A percentile compares a stretch with the other conserved stretches of the same genome.
Evolutionary conservation across 176 grass and related monocot genomes (phyloP).

Genomic region (Oryza meyeriana): DNA sequence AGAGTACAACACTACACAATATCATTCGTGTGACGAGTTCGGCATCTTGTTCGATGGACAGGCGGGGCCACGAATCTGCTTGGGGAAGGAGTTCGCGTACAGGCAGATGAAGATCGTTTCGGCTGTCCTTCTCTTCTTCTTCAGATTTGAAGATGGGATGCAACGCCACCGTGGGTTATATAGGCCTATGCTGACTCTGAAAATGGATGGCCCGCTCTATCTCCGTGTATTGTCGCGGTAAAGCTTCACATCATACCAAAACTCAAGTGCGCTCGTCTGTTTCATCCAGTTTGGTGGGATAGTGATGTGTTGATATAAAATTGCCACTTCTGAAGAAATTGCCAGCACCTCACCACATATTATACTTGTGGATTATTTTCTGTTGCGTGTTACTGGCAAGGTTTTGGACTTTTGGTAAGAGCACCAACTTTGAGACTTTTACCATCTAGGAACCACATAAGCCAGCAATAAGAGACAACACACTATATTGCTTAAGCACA

Average conservation of each 20-base stretch:
- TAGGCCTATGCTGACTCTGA: constrained; percentile 52
- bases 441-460: no score
- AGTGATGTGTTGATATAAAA: not conserved
- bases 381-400: no score
- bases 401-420: no score
- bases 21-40: not conserved
- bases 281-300: not conserved
- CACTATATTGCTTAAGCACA: no score
- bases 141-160: constrained; percentile 62
- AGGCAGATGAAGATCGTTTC: constrained; percentile 82
- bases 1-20: not conserved
- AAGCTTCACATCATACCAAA: not conserved
- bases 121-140: constrained; percentile 48
- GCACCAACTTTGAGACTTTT: no score
- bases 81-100: constrained; percentile 92
- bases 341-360: no score
- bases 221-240: constrained; percentile 41
- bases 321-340: no score
- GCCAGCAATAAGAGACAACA: no score
- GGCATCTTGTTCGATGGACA: not conserved
- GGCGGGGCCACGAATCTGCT: constrained; percentile 77
- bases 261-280: not conserved
- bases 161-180: constrained; percentile 24
- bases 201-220: constrained; percentile 50
- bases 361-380: no score